Percentiles rank a stretch among this genome's conserved stretches.
These are phyloP conservation scores for Hymenoscyphus repandus DNA, from an alignment of 2,329 filamentous ascomycete genomes.

Conservation along the genomic window DNA sequence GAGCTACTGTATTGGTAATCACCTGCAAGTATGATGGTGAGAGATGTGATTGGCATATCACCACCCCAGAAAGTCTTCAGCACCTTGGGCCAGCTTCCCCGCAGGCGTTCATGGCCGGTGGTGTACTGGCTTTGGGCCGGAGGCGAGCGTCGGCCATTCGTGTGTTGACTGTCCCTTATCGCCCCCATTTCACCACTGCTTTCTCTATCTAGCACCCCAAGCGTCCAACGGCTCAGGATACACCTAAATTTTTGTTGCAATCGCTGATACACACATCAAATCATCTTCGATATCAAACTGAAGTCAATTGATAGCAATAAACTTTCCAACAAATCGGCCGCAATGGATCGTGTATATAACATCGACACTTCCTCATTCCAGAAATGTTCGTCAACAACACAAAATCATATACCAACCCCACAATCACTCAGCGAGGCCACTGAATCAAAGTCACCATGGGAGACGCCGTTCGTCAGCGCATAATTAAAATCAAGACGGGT, in stretches of 20 bases:
- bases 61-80: background rate
- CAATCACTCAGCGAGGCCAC: background rate
- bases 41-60: background rate
- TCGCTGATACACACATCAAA: conserved; percentile 14
- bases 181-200: conserved; percentile 12
- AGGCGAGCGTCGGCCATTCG: conserved; percentile 16
- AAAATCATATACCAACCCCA: background rate
- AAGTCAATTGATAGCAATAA: background rate
- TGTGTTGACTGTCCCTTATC: conserved; percentile 13
- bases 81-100: background rate
- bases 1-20: background rate
- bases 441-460: conserved; percentile 2
- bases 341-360: conserved; percentile 19
- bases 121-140: conserved; percentile 6
- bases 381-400: background rate
- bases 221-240: too few species aligned
- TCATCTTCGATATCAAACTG: background rate
- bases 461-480: conserved; percentile 19
- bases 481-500: conserved; percentile 29
- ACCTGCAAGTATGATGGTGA: background rate
- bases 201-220: too few species aligned
- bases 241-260: conserved; percentile 16
- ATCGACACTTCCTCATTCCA: conserved; percentile 9
- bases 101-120: background rate
- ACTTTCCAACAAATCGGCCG: conserved; percentile 3